Evolutionary conservation across 352 stramenopile species (phyloP).

Genomic region (Phytophthora cactorum): DNA sequence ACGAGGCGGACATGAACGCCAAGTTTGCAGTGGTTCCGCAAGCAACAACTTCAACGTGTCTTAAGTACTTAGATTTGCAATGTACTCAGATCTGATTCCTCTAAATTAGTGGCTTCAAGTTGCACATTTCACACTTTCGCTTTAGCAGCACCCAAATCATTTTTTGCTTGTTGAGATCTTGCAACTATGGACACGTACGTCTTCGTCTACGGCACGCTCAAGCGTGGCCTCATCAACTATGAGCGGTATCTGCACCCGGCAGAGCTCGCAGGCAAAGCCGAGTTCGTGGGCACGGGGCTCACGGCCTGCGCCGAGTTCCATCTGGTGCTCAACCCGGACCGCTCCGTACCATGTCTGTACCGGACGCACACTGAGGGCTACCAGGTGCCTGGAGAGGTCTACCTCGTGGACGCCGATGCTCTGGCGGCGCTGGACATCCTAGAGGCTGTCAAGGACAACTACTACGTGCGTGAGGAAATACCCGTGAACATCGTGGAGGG

Average conservation of each 20-base stretch:
- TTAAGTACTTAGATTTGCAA: not conserved
- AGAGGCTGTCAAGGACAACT: conserved; percentile 71
- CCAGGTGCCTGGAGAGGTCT: conserved; percentile 65
- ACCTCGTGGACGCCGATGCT: conserved; percentile 59
- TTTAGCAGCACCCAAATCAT: not conserved
- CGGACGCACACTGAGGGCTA: conserved; percentile 48
- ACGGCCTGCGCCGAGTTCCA: conserved; percentile 54
- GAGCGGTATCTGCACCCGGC: conserved; percentile 66
- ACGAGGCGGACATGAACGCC: too few relatives aligned
- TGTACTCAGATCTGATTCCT: conserved; percentile 17
- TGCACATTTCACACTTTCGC: conserved; percentile 2
- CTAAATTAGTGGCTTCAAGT: conserved; percentile 1
- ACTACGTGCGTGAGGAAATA: conserved; percentile 73
- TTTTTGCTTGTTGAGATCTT: conserved; percentile 5
- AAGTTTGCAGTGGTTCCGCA: too few relatives aligned
- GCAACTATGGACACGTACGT: conserved; percentile 53
- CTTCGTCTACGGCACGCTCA: conserved; percentile 84
- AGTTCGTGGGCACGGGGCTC: conserved; percentile 51
- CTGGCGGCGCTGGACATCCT: conserved; percentile 73
- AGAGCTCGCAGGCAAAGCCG: conserved; percentile 51
- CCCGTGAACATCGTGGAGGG: conserved; percentile 58
- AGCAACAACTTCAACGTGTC: too few relatives aligned
- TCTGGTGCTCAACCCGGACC: conserved; percentile 64
- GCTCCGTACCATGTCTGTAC: conserved; percentile 67
- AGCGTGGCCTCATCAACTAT: conserved; percentile 76